Base-by-base conservation (phyloP, 345 rosid genomes). In the Excoecaria agallocha region DNA sequence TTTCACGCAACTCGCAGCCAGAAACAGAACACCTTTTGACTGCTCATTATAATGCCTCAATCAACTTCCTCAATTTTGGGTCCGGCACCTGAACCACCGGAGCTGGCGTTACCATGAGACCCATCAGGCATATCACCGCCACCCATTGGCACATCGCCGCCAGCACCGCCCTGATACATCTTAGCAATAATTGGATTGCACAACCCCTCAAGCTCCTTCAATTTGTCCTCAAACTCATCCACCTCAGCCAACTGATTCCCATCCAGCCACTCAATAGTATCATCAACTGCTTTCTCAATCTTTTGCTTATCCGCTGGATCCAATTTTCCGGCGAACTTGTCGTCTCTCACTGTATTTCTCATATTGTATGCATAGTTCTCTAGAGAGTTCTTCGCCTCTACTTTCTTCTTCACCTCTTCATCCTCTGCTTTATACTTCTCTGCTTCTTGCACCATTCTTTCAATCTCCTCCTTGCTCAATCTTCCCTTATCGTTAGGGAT, bases 61-160 rank as follows among this genome's bases (percentile, higher is more conserved):
- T 76, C 78, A 49, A 76, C 78, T 25, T 76, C 78, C 22, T 76
- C 74, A 76, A 76, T 69, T 20, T 76, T 76, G 5, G 74, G 78
- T 19, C 78, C 78, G 2, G 69, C 69, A n/a, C 78, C 78, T 15
- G 63, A 16, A 6, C 60, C 60, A 11, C 60, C 60, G 11, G 61
- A 46, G 61, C 68, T 68, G 2, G 41, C 8, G 2, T 52, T 64
- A 24, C 51, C 72, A 10, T 57, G 68, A 3, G 25, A 56, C 5
- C 69, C 69, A 17, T 68, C 46, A 1, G 79, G 79, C 64, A 69
- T 22, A 11, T 58, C 63, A 41, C 30, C 74, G 7, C 74, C 69
- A 37, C 79, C 78, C 69, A 61, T 76, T n/a, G 74, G 74, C 12
- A 76, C 43, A 30, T 76, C 68, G 4, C 52, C 68, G 8, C 61